Conservation (phyloP, 2,329 filamentous ascomycete species). For the Teratosphaeria destructans region DNA sequence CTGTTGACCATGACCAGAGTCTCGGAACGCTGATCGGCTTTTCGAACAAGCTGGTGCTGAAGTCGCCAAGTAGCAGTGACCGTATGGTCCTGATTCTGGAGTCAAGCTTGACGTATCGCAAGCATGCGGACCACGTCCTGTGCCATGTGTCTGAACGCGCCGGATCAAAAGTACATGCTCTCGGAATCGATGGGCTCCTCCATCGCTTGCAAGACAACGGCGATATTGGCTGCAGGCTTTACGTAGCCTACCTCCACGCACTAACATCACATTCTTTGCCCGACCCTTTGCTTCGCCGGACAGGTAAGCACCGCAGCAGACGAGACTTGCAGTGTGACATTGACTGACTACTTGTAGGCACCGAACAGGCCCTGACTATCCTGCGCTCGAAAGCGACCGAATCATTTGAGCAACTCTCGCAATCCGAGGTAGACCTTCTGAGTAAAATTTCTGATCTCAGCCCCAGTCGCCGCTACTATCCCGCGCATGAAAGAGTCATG, state of each 20-base stretch:
- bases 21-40: slow-evolving; percentile 52
- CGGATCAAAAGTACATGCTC: slow-evolving; percentile 45
- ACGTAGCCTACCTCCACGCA: slow-evolving; percentile 46
- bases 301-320: slow-evolving; percentile 25
- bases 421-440: slow-evolving; percentile 14
- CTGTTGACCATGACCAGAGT: slow-evolving; percentile 44
- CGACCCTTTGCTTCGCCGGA: slow-evolving; percentile 48
- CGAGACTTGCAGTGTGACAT: neutral
- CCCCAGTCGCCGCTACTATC: slow-evolving; percentile 35
- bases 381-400: slow-evolving; percentile 11
- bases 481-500: slow-evolving; percentile 29
- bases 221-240: slow-evolving; percentile 28
- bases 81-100: slow-evolving; percentile 42
- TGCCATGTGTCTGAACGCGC: slow-evolving; percentile 23
- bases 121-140: slow-evolving; percentile 26
- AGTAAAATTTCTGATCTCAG: slow-evolving; percentile 22
- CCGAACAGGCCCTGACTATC: slow-evolving; percentile 39
- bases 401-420: slow-evolving; percentile 15
- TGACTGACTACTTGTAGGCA: slow-evolving; percentile 22
- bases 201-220: slow-evolving; percentile 47
- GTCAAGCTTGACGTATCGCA: neutral
- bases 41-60: slow-evolving; percentile 46
- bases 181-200: slow-evolving; percentile 45
- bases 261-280: slow-evolving; percentile 48
- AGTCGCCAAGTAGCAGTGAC: slow-evolving; percentile 24